Evolutionary conservation across 164 flowering plant species (phyloP).

Genomic region (Stephania japonica): DNA sequence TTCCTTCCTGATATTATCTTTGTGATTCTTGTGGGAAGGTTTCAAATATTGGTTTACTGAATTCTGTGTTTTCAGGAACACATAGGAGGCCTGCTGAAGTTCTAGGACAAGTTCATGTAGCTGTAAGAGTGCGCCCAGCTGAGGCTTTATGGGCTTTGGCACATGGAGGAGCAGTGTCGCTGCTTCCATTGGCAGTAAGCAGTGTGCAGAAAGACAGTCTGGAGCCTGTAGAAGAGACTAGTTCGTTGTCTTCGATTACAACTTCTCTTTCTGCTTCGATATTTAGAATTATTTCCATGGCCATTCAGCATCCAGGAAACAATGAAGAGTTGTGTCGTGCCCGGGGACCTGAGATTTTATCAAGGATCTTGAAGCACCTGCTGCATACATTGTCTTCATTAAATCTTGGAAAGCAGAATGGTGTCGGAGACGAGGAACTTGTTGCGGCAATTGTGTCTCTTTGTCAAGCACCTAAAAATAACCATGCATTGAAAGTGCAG

Average conservation of each 20-base stretch:
- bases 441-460: constrained; percentile 86
- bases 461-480: constrained; percentile 81
- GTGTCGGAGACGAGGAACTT: constrained; percentile 88
- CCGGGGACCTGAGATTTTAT: constrained; percentile 83
- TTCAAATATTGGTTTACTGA: neutral
- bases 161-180: constrained; percentile 92
- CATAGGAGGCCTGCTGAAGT: constrained; percentile 94
- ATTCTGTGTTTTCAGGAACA: constrained; percentile 45
- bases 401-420: constrained; percentile 48
- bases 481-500: constrained; percentile 82
- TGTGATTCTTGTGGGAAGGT: neutral
- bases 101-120: constrained; percentile 98
- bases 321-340: constrained; percentile 78
- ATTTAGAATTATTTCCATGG: constrained; percentile 76
- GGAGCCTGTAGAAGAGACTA: constrained; percentile 58
- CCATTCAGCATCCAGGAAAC: constrained; percentile 81
- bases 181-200: constrained; percentile 79
- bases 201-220: constrained; percentile 59
- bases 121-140: constrained; percentile 67
- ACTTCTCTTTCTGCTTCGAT: constrained; percentile 77
- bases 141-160: constrained; percentile 97
- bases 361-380: constrained; percentile 70
- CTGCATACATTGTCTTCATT: constrained; percentile 67
- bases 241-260: constrained; percentile 53
- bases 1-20: neutral